phyloP scores from a whole-genome alignment of 2,329 filamentous ascomycete species.

The Aspergillus hortae region DNA sequence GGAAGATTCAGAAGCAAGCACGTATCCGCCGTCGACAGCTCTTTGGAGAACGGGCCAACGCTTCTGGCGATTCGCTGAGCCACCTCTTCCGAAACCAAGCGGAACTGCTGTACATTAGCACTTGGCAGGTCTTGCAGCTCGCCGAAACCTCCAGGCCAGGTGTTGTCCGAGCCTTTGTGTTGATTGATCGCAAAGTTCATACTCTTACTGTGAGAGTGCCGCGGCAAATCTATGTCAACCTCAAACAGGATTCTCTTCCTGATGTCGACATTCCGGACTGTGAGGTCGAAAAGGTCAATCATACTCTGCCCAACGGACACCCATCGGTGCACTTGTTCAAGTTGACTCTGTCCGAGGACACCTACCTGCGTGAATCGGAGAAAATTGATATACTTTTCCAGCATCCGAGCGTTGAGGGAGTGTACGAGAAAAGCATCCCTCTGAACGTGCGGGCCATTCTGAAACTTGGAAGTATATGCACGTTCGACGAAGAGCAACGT shows the following conservation, averaged over 20 bases:
- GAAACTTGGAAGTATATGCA: constrained; percentile 84
- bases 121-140: constrained; percentile 92
- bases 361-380: constrained; percentile 78
- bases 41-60: constrained; percentile 76
- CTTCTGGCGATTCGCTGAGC: constrained; percentile 60
- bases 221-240: constrained; percentile 83
- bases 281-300: constrained; percentile 85
- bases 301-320: constrained; percentile 92
- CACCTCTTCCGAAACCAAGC: constrained; percentile 87
- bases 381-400: constrained; percentile 82
- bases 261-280: constrained; percentile 84
- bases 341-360: constrained; percentile 81
- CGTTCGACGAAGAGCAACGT: constrained; percentile 84
- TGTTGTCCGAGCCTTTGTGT: constrained; percentile 79
- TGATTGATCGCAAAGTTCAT: constrained; percentile 93
- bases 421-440: constrained; percentile 92
- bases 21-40: constrained; percentile 80
- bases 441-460: constrained; percentile 82
- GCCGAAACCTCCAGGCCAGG: constrained; percentile 78
- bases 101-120: constrained; percentile 82
- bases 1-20: constrained; percentile 95
- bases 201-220: constrained; percentile 83
- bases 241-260: constrained; percentile 82
- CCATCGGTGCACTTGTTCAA: constrained; percentile 92
- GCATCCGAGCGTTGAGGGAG: constrained; percentile 90